Percentiles rank a stretch among this genome's conserved stretches.
Evolutionary conservation across 768 basidiomycete genomes (phyloP).

Genomic region (Termitomyces eurrhizus): DNA sequence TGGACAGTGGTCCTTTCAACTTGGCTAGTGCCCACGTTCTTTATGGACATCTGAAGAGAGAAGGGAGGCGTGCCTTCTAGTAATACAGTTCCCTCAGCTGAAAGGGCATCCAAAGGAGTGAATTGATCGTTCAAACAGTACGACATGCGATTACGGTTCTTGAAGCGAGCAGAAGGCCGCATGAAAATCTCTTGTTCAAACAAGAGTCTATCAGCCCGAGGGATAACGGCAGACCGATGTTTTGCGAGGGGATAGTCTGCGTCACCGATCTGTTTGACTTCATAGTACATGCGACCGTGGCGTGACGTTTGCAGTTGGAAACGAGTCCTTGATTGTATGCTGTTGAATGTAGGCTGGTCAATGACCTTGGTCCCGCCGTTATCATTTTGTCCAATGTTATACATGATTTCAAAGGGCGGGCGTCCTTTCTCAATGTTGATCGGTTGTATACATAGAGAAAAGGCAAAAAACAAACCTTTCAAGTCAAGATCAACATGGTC

Average conservation of each 20-base stretch:
- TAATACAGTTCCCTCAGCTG: constrained; percentile 56
- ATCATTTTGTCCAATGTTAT: constrained; percentile 75
- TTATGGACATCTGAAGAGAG: constrained; percentile 67
- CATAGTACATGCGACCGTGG: constrained; percentile 82
- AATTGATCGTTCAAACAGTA: constrained; percentile 77
- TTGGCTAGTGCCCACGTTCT: constrained; percentile 70
- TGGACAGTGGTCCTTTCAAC: constrained; percentile 55
- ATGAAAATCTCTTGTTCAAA: constrained; percentile 85
- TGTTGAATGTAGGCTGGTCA: constrained; percentile 79
- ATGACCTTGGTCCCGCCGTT: constrained; percentile 66
- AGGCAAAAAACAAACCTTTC: constrained; percentile 43
- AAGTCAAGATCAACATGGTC: constrained; percentile 85
- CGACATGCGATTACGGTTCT: constrained; percentile 56
- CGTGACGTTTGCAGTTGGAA: constrained; percentile 78
- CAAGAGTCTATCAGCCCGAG: constrained; percentile 62
- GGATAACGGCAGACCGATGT: constrained; percentile 58
- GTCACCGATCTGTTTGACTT: constrained; percentile 87
- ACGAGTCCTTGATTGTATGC: constrained; percentile 74
- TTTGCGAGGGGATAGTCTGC: constrained; percentile 76
- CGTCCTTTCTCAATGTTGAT: constrained; percentile 47
- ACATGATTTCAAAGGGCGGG: constrained; percentile 92
- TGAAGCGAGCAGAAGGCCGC: constrained; percentile 81
- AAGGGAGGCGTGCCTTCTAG: constrained; percentile 89
- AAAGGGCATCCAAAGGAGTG: constrained; percentile 45
- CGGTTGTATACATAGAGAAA: neutral